Percentiles rank a stretch among this genome's conserved stretches.
Evolutionary conservation across 2,329 filamentous ascomycete species (phyloP).

Genomic region (Fusarium pseudograminearum): DNA sequence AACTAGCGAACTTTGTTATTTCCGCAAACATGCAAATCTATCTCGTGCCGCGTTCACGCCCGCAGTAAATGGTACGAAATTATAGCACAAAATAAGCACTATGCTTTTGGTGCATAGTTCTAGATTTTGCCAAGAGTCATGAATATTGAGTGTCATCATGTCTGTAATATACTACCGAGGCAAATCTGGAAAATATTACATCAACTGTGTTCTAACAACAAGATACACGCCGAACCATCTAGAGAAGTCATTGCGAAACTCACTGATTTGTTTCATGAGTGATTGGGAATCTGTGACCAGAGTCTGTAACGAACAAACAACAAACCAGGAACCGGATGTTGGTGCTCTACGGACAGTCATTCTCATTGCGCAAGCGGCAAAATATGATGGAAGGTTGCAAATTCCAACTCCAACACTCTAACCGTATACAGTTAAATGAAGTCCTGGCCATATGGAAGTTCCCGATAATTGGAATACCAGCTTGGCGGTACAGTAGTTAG

Average conservation of each 20-base stretch:
- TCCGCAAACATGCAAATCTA: neutral
- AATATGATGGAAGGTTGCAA: neutral
- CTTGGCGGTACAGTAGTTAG: neutral
- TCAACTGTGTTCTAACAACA: neutral
- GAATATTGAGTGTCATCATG: neutral
- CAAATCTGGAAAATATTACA: neutral
- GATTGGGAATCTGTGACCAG: neutral
- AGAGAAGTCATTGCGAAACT: neutral
- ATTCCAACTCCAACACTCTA: neutral
- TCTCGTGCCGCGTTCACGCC: neutral
- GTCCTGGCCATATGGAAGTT: neutral
- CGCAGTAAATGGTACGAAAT: neutral
- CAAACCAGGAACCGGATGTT: neutral
- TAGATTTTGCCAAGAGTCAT: neutral
- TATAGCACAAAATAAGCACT: neutral
- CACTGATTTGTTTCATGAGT: neutral
- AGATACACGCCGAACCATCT: neutral
- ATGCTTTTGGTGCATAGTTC: neutral
- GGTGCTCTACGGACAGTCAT: neutral
- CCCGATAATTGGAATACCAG: conserved; percentile 4
- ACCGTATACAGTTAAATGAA: neutral
- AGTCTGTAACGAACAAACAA: neutral
- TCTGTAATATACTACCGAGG: neutral
- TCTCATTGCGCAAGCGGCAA: conserved; percentile 6
- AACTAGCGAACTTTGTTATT: no score